A percentile compares a stretch with the other conserved stretches of the same genome.
These are phyloP conservation scores for Neonectria ditissima DNA, from an alignment of 2,329 filamentous ascomycete genomes.

Conservation along the genomic window DNA sequence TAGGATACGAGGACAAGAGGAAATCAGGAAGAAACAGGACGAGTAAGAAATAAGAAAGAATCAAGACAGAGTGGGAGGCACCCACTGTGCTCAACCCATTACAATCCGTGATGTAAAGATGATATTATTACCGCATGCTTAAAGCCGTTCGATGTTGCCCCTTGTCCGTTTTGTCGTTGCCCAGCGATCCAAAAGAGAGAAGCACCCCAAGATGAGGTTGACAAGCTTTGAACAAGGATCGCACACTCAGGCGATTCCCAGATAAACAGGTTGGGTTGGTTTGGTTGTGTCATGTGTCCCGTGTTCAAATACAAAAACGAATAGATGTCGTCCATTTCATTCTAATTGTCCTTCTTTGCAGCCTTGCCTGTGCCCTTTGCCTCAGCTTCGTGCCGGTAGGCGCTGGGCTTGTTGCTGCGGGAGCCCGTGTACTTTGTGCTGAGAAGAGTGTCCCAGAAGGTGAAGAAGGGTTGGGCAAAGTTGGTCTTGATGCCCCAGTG, in stretches of 20 bases:
- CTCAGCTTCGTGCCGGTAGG: conserved; percentile 43
- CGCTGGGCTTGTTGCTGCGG: conserved; percentile 55
- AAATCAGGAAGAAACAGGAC: conserved; percentile 32
- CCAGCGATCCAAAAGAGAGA: conserved; percentile 34
- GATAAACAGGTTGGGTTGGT: conserved; percentile 26
- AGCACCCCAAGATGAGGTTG: conserved; percentile 23
- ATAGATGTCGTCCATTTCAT: conserved; percentile 36
- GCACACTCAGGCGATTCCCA: conserved; percentile 33
- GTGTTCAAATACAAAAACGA: conserved; percentile 35
- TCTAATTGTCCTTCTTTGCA: conserved; percentile 30
- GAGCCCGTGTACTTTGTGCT: conserved; percentile 86
- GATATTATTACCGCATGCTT: conserved; percentile 40
- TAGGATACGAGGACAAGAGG: conserved; percentile 2
- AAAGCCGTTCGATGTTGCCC: conserved; percentile 38
- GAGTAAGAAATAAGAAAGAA: conserved; percentile 31
- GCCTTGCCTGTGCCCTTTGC: conserved; percentile 31
- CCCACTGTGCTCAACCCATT: conserved; percentile 36
- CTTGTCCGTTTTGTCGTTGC: conserved; percentile 34
- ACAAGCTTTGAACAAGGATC: conserved; percentile 29
- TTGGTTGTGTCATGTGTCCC: conserved; percentile 37
- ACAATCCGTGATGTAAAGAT: conserved; percentile 41
- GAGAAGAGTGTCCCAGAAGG: conserved; percentile 88
- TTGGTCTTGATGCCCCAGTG: conserved; percentile 99
- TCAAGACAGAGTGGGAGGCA: conserved; percentile 29
- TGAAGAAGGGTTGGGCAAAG: conserved; percentile 93